phyloP scores from a whole-genome alignment of 2,329 filamentous ascomycete genomes.

The Colletotrichum cereale region DNA sequence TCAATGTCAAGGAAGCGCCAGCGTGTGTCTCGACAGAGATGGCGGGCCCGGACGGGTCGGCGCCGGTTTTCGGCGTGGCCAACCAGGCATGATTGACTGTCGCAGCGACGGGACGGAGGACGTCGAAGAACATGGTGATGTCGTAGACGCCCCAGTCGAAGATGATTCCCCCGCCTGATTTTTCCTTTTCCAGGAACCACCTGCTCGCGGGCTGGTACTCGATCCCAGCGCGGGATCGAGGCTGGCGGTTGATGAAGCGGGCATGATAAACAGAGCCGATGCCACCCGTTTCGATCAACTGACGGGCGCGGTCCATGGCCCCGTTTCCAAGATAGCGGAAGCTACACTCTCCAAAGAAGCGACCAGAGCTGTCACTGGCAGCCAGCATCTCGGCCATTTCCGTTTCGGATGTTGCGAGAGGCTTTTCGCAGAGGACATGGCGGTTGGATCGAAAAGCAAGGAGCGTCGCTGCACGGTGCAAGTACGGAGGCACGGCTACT shows the following conservation, averaged over 20 bases:
- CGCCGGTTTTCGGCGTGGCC: conserved; percentile 13
- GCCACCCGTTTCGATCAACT: neutral
- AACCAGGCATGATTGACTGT: conserved; percentile 11
- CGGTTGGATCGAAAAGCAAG: conserved; percentile 14
- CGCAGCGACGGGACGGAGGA: conserved; percentile 17
- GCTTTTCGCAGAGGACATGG: conserved; percentile 33
- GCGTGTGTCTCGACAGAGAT: conserved; percentile 8
- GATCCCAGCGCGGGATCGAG: neutral
- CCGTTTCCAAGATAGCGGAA: neutral
- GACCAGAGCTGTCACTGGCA: neutral
- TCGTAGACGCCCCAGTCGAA: conserved; percentile 32
- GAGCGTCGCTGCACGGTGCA: conserved; percentile 6
- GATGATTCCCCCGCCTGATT: conserved; percentile 7
- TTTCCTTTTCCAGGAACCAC: conserved; percentile 6
- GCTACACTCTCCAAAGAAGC: neutral
- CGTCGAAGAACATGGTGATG: conserved; percentile 30
- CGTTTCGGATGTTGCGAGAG: conserved; percentile 3
- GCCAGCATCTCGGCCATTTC: conserved; percentile 27
- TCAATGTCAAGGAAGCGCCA: conserved; percentile 2
- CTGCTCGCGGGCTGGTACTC: neutral
- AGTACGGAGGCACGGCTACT: neutral
- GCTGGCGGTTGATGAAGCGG: neutral
- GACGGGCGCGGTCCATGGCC: neutral
- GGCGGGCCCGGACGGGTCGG: conserved; percentile 4
- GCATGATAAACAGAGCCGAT: neutral